Conservation (phyloP, 129 eudicot species). For the Chrysanthemum lavandulifolium region DNA sequence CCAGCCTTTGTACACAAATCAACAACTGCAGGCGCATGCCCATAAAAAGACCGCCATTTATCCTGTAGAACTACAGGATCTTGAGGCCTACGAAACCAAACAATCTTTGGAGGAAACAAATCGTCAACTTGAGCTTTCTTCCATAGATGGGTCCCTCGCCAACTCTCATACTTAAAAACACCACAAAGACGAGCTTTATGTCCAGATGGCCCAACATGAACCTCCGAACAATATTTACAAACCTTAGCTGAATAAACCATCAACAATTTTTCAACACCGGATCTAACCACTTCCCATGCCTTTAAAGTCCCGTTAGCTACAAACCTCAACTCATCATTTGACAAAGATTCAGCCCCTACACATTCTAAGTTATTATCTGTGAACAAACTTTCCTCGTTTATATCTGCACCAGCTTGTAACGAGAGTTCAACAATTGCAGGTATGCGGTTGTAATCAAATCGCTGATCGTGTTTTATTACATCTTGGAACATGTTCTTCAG, state of each 20-base stretch:
- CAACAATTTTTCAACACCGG: constrained; percentile 62
- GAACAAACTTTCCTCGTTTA: constrained; percentile 20
- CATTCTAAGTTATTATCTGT: constrained; percentile 9
- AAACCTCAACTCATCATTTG: constrained; percentile 38
- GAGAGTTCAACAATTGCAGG: constrained; percentile 82
- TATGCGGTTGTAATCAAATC: constrained; percentile 76
- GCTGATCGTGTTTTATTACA: constrained; percentile 63
- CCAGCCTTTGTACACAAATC: constrained; percentile 88
- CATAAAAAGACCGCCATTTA: constrained; percentile 67
- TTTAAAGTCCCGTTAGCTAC: constrained; percentile 48
- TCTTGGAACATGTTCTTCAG: constrained; percentile 57
- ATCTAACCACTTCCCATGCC: constrained; percentile 80
- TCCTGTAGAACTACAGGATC: constrained; percentile 72
- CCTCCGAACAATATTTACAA: constrained; percentile 76
- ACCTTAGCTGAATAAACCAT: constrained; percentile 73
- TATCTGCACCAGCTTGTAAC: constrained; percentile 78
- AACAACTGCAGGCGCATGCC: constrained; percentile 92
- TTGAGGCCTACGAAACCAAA: constrained; percentile 79
- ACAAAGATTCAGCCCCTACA: constrained; percentile 34
- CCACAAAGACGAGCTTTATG: constrained; percentile 95
- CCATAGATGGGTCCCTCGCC: constrained; percentile 87
- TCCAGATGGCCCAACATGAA: constrained; percentile 95
- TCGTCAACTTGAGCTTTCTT: constrained; percentile 79
- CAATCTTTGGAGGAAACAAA: constrained; percentile 71
- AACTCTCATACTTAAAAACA: constrained; percentile 67